These are phyloP conservation scores for Leccinum broughii DNA, from an alignment of 768 basidiomycete species.

Conservation along the genomic window DNA sequence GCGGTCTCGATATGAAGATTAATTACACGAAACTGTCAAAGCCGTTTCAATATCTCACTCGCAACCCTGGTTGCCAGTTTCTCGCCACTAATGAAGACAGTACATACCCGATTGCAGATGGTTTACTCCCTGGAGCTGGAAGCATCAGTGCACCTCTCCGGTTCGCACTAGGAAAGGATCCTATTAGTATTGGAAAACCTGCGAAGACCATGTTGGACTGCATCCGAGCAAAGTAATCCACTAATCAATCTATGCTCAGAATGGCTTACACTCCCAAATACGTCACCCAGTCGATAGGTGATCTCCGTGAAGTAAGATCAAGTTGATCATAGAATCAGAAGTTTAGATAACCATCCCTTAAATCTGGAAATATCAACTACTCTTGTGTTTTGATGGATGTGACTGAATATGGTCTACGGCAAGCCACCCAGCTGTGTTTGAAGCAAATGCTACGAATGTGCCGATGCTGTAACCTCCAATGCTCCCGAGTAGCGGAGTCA, in stretches of 20 bases:
- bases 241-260: neutral
- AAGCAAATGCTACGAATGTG: conserved; percentile 52
- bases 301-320: conserved; percentile 52
- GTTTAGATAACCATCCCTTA: conserved; percentile 2
- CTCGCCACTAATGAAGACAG: conserved; percentile 92
- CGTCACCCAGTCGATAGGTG: conserved; percentile 78
- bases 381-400: conserved; percentile 23
- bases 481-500: conserved; percentile 74
- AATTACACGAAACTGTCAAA: conserved; percentile 95
- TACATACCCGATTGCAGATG: conserved; percentile 77
- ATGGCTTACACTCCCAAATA: conserved; percentile 56
- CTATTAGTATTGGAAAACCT: conserved; percentile 89
- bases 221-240: conserved; percentile 71
- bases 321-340: conserved; percentile 18
- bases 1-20: conserved; percentile 82
- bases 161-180: conserved; percentile 66
- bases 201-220: conserved; percentile 89
- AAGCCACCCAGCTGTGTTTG: conserved; percentile 41
- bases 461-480: conserved; percentile 66
- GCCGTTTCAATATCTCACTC: conserved; percentile 85
- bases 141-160: conserved; percentile 80
- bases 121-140: conserved; percentile 83
- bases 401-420: conserved; percentile 40
- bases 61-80: conserved; percentile 79
- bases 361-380: conserved; percentile 16